Percentiles rank a stretch among this genome's conserved stretches.
These are phyloP conservation scores for Blumeria graminis DNA, from an alignment of 2,329 filamentous ascomycete genomes.

Conservation along the genomic window DNA sequence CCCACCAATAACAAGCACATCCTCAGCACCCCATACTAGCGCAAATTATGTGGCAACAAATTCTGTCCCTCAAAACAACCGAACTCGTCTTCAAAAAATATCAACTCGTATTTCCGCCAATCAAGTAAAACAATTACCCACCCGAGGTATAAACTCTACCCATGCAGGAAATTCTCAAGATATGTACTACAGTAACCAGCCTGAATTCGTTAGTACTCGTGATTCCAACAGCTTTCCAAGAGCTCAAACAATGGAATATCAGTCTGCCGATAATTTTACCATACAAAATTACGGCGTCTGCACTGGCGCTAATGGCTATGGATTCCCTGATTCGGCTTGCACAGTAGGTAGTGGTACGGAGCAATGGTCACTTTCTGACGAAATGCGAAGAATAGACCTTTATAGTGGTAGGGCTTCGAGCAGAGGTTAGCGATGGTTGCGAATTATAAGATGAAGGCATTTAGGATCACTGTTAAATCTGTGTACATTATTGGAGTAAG, in stretches of 20 bases:
- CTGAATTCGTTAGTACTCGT: background rate
- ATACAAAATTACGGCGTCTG: constrained; percentile 3
- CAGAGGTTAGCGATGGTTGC: constrained; percentile 5
- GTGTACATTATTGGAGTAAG: no score
- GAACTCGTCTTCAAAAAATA: constrained; percentile 44
- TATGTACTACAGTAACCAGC: background rate
- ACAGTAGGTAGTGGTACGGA: constrained; percentile 9
- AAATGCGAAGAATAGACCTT: constrained; percentile 44
- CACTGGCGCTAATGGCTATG: no score
- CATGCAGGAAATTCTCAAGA: background rate
- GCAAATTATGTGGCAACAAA: constrained; percentile 16
- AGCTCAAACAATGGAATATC: background rate
- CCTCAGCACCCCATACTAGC: constrained; percentile 9
- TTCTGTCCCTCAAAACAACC: constrained; percentile 19
- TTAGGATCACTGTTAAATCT: no score
- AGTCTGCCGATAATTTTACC: background rate
- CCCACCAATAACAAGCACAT: constrained; percentile 21
- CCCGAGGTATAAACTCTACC: constrained; percentile 1
- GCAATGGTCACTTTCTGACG: constrained; percentile 39
- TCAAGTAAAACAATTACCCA: constrained; percentile 10
- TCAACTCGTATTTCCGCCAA: constrained; percentile 12
- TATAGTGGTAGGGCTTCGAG: constrained; percentile 26
- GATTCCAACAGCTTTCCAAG: background rate
- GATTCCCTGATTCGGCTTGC: no score
- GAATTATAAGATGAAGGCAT: no score